A percentile compares a stretch with the other conserved stretches of the same genome.
Evolutionary conservation across 306 rosid species (phyloP).

Genomic region (Macrotyloma uniflorum): DNA sequence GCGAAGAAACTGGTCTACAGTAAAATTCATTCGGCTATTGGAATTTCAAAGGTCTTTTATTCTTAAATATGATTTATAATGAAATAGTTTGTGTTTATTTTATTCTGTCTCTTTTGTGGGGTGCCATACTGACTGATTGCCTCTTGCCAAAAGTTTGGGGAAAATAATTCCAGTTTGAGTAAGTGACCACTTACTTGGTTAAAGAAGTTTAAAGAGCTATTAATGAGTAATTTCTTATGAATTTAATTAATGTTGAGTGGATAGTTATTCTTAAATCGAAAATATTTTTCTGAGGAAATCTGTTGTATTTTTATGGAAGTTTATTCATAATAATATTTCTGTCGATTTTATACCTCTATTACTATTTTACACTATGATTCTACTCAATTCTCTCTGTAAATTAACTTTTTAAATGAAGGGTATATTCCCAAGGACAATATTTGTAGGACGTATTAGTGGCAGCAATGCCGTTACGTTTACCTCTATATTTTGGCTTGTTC

Average conservation of each 20-base stretch:
- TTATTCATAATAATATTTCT: neutral
- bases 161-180: constrained; percentile 1
- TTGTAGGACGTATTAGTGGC: neutral
- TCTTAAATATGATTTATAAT: constrained; percentile 26
- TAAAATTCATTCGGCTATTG: constrained; percentile 80
- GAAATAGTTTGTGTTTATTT: constrained; percentile 16
- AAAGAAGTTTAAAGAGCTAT: neutral
- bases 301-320: neutral
- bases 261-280: constrained; percentile 4
- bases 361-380: neutral
- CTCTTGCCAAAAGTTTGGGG: constrained; percentile 16
- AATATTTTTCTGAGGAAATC: neutral
- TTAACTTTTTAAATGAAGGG: neutral
- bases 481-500: neutral
- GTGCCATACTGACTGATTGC: constrained; percentile 19
- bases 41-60: constrained; percentile 66
- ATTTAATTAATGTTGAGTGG: neutral
- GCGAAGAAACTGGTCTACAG: constrained; percentile 77
- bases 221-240: neutral
- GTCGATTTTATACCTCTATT: neutral
- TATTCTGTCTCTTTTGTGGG: constrained; percentile 10
- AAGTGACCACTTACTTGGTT: neutral
- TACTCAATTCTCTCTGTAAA: constrained; percentile 15
- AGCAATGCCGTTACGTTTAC: neutral
- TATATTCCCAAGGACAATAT: neutral